Conservation (phyloP, 306 rosid species). For the Castanopsis chinensis region DNA sequence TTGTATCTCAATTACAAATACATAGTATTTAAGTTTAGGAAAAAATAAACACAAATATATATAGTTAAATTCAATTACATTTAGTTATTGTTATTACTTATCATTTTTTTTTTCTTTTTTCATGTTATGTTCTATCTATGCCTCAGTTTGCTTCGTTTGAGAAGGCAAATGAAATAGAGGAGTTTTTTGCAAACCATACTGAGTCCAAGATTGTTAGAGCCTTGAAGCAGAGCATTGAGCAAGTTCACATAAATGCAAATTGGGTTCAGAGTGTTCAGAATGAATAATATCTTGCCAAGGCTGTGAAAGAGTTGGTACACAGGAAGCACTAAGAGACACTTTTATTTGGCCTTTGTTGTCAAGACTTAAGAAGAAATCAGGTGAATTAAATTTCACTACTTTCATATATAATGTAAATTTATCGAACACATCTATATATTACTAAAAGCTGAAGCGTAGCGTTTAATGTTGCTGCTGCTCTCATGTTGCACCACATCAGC, state of each 20-base stretch:
- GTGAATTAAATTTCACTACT: background rate
- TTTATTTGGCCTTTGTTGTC: too few species aligned
- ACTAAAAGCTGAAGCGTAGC: too few species aligned
- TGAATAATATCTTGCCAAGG: constrained; percentile 47
- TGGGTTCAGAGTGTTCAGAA: constrained; percentile 66
- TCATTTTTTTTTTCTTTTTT: background rate
- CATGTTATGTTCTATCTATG: background rate
- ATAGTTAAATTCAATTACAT: background rate
- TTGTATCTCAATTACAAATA: background rate
- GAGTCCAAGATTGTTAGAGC: constrained; percentile 61
- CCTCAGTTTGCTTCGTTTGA: constrained; percentile 82
- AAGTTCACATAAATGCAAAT: constrained; percentile 63
- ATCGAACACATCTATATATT: too few species aligned
- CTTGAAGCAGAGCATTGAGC: constrained; percentile 86
- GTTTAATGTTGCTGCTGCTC: too few species aligned
- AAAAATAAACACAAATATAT: background rate
- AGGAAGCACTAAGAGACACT: too few species aligned
- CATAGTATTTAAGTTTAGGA: too few species aligned
- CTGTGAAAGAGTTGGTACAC: constrained; percentile 43
- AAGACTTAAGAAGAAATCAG: background rate
- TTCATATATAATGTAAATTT: background rate
- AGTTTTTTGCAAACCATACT: constrained; percentile 57
- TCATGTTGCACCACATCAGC: too few species aligned
- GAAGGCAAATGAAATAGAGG: constrained; percentile 77
- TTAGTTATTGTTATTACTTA: background rate